Evolutionary conservation across 345 rosid species (phyloP).

Genomic region (Acer saccharum): DNA sequence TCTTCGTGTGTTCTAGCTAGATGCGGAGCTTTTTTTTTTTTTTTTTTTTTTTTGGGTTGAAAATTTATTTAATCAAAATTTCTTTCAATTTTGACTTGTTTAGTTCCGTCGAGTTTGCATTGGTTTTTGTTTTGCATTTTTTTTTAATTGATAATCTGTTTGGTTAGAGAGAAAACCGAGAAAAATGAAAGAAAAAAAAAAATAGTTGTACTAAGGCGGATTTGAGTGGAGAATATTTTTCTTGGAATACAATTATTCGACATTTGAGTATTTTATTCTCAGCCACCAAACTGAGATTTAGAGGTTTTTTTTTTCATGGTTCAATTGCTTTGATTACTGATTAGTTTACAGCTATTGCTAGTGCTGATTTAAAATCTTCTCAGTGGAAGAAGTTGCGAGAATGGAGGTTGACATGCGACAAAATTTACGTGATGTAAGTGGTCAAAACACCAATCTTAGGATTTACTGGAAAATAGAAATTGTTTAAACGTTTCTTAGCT

Average conservation of each 20-base stretch:
- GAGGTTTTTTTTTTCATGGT: background rate
- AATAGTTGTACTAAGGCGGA: background rate
- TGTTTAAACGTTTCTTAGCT: background rate
- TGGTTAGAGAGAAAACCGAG: background rate
- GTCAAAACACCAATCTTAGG: background rate
- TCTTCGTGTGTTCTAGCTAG: background rate
- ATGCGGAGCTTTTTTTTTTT: background rate
- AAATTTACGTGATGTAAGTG: conserved; percentile 32
- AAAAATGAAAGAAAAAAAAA: background rate
- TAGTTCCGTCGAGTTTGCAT: background rate
- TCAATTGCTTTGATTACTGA: background rate
- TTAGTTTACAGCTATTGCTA: conserved; percentile 17
- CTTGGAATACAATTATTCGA: background rate
- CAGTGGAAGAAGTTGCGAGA: conserved; percentile 11
- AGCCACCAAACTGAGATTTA: conserved; percentile 11
- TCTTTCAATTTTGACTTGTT: background rate
- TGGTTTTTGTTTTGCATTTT: background rate
- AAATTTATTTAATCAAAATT: background rate
- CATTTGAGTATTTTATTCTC: background rate
- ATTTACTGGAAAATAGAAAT: background rate
- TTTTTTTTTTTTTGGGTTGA: background rate
- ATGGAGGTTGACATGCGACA: conserved; percentile 29
- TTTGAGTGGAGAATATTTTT: background rate
- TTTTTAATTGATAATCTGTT: background rate
- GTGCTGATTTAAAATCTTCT: conserved; percentile 12